phyloP scores from a whole-genome alignment of 2,329 filamentous ascomycete genomes.

The Stemphylium vesicarium region DNA sequence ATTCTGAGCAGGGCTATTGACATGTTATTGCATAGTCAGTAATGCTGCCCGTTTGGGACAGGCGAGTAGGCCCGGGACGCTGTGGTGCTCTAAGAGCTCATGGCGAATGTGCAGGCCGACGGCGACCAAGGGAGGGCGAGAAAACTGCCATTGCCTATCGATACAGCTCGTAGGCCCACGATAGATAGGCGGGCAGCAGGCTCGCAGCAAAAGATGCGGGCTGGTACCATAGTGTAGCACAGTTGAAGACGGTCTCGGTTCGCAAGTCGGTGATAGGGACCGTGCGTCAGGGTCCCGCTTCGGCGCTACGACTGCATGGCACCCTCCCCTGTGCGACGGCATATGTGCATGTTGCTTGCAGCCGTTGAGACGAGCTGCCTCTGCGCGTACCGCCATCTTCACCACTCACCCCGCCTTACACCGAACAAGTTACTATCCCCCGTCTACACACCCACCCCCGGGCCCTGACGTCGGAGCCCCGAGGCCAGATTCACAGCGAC shows the following conservation, averaged over 20 bases:
- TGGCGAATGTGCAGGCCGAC: background rate
- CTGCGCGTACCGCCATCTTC: constrained; percentile 6
- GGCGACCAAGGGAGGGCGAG: background rate
- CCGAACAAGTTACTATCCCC: background rate
- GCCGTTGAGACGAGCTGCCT: constrained; percentile 4
- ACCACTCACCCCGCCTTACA: background rate
- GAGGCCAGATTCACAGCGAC: constrained; percentile 26
- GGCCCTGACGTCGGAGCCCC: constrained; percentile 30
- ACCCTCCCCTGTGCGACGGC: constrained; percentile 14
- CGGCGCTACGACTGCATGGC: constrained; percentile 20
- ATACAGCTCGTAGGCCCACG: background rate
- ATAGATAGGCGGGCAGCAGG: background rate
- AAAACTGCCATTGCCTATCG: too few relatives aligned
- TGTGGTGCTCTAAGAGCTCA: background rate
- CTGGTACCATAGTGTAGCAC: background rate
- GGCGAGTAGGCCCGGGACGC: background rate
- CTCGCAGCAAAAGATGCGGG: background rate
- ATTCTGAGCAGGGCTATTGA: background rate
- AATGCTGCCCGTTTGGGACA: constrained; percentile 1
- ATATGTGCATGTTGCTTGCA: constrained; percentile 13
- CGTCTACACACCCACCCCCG: constrained; percentile 4
- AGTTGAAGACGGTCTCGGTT: background rate
- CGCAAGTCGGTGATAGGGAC: constrained; percentile 8
- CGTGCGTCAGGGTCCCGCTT: constrained; percentile 15
- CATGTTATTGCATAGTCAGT: background rate